These are phyloP conservation scores for Staphylotrichum longicolle DNA, from an alignment of 495 filamentous ascomycete species.

Conservation along the genomic window DNA sequence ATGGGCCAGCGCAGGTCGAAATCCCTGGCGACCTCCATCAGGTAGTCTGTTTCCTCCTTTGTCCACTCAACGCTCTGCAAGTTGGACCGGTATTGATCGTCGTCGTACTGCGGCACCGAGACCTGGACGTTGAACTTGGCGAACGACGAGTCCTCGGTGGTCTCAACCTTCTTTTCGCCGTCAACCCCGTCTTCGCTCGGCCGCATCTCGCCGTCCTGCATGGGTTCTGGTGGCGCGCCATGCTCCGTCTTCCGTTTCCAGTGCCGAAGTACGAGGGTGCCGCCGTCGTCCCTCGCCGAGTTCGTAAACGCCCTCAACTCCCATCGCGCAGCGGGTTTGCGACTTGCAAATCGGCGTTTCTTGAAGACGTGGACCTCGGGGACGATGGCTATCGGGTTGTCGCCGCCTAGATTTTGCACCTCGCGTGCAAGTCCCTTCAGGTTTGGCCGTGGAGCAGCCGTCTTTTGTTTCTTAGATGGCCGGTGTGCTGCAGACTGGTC, in stretches of 20 bases:
- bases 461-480: constrained; percentile 76
- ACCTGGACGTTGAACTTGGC: constrained; percentile 82
- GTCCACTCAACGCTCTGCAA: constrained; percentile 76
- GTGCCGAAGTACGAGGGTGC: constrained; percentile 60
- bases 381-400: constrained; percentile 50
- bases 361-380: constrained; percentile 47
- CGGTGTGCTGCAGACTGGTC: constrained; percentile 53
- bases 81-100: constrained; percentile 78
- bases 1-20: constrained; percentile 86
- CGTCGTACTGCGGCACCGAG: constrained; percentile 71
- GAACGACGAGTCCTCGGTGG: constrained; percentile 55
- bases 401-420: constrained; percentile 56
- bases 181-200: constrained; percentile 17
- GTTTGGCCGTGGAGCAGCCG: constrained; percentile 62
- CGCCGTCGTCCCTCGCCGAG: constrained; percentile 50
- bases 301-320: constrained; percentile 52
- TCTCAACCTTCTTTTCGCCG: constrained; percentile 26
- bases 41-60: constrained; percentile 88
- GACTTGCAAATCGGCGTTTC: constrained; percentile 48
- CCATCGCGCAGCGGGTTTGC: constrained; percentile 65
- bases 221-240: constrained; percentile 19
- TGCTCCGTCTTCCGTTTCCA: constrained; percentile 56
- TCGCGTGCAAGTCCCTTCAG: constrained; percentile 57
- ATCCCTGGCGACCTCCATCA: constrained; percentile 68
- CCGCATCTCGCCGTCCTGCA: constrained; percentile 22